These are phyloP conservation scores for Suhomyces tanzawaensis DNA, from an alignment of 805 yeast species.

Conservation along the genomic window DNA sequence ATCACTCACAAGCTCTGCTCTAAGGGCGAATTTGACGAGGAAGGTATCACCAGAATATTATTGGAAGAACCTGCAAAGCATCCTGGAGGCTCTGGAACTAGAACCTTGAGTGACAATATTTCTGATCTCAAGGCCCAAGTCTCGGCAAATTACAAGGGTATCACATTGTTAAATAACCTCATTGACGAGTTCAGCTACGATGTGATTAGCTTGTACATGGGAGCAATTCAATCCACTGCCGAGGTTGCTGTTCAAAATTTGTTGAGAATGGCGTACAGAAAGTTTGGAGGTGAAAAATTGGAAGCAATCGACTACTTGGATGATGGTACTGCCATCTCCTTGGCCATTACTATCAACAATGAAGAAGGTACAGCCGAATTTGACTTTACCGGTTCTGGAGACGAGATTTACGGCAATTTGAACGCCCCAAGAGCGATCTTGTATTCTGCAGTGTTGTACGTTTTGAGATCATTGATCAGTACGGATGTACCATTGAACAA, in stretches of 20 bases:
- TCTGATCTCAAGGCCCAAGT: conserved; percentile 55
- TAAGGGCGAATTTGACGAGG: conserved; percentile 74
- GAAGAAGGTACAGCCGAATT: conserved; percentile 62
- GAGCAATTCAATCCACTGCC: conserved; percentile 78
- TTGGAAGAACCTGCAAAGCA: conserved; percentile 72
- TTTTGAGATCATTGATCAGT: conserved; percentile 78
- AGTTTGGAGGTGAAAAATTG: conserved; percentile 42
- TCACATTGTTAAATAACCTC: conserved; percentile 56
- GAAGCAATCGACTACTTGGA: conserved; percentile 68
- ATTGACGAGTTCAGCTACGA: conserved; percentile 60
- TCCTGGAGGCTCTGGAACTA: conserved; percentile 88
- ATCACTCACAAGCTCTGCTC: conserved; percentile 69
- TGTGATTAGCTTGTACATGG: conserved; percentile 70
- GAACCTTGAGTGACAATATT: conserved; percentile 78
- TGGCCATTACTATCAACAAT: conserved; percentile 48
- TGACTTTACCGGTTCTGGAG: conserved; percentile 84
- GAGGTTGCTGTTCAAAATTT: conserved; percentile 59
- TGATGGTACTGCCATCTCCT: conserved; percentile 70
- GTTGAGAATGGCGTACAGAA: conserved; percentile 30
- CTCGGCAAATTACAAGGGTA: conserved; percentile 87
- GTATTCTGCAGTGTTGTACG: conserved; percentile 83
- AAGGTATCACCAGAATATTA: conserved; percentile 57
- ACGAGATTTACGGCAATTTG: conserved; percentile 84
- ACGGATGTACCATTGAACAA: conserved; percentile 90
- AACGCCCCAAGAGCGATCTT: conserved; percentile 94